Conservation (phyloP, 495 filamentous ascomycete species). For the Tuber borchii region DNA sequence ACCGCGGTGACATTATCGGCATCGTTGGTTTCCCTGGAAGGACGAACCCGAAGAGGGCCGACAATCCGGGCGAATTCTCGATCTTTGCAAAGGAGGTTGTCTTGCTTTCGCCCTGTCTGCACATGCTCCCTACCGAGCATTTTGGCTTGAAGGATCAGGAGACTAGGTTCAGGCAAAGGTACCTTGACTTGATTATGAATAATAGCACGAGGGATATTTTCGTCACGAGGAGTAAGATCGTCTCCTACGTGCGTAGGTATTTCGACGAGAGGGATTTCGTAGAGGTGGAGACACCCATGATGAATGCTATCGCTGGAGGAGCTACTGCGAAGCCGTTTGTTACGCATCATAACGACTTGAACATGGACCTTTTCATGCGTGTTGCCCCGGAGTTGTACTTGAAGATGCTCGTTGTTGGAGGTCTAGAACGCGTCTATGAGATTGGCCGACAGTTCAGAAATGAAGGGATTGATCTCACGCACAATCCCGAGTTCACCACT, state of each 20-base stretch:
- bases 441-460: slow-evolving; percentile 89
- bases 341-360: slow-evolving; percentile 88
- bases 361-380: slow-evolving; percentile 90
- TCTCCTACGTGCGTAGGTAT: slow-evolving; percentile 75
- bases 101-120: slow-evolving; percentile 83
- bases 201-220: slow-evolving; percentile 72
- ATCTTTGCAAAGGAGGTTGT: slow-evolving; percentile 84
- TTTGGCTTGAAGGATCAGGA: slow-evolving; percentile 94
- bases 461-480: slow-evolving; percentile 90
- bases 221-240: slow-evolving; percentile 73
- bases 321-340: slow-evolving; percentile 93
- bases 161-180: slow-evolving; percentile 81
- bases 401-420: slow-evolving; percentile 92
- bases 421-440: slow-evolving; percentile 87
- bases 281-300: slow-evolving; percentile 97
- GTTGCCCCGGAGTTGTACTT: slow-evolving; percentile 93
- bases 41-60: slow-evolving; percentile 77
- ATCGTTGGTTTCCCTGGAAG: slow-evolving; percentile 84
- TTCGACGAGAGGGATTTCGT: slow-evolving; percentile 79
- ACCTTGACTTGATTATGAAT: slow-evolving; percentile 96
- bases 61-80: slow-evolving; percentile 78
- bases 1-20: slow-evolving; percentile 83
- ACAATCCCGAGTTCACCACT: slow-evolving; percentile 98
- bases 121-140: slow-evolving; percentile 85
- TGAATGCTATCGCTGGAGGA: slow-evolving; percentile 91